Evolutionary conservation across 1,139 yeast species (phyloP).

Genomic region (Blastobotrys raffinosifermentans): DNA sequence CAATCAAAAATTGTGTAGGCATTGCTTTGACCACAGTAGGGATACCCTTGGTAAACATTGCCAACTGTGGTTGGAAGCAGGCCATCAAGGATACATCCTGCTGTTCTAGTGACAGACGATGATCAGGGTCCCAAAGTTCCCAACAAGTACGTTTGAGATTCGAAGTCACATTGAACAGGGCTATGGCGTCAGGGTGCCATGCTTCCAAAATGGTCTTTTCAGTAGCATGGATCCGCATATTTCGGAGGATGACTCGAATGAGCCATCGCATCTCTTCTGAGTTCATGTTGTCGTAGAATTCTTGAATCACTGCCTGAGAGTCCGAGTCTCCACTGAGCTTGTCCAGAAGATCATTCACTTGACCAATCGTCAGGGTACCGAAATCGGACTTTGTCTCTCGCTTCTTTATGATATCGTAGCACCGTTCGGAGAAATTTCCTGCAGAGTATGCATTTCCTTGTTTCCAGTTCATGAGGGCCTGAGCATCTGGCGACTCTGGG

Average conservation of each 20-base stretch:
- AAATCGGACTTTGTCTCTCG: constrained; percentile 36
- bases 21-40: constrained; percentile 43
- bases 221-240: constrained; percentile 45
- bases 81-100: constrained; percentile 30
- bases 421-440: constrained; percentile 38
- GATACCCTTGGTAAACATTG: constrained; percentile 50
- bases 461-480: constrained; percentile 44
- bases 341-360: constrained; percentile 56
- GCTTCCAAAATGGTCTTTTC: constrained; percentile 54
- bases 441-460: constrained; percentile 32
- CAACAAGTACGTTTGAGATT: constrained; percentile 58
- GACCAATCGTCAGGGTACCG: constrained; percentile 43
- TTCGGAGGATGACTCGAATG: constrained; percentile 59
- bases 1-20: constrained; percentile 55
- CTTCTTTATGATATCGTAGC: constrained; percentile 34
- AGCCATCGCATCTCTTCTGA: constrained; percentile 67
- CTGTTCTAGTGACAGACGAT: constrained; percentile 8
- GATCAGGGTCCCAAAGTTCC: constrained; percentile 42
- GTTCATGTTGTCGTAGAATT: constrained; percentile 51
- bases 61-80: constrained; percentile 63
- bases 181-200: constrained; percentile 81
- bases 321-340: constrained; percentile 29
- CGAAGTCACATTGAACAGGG: constrained; percentile 61
- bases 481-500: constrained; percentile 45
- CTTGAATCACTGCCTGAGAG: constrained; percentile 39